Conservation (phyloP, 2,329 filamentous ascomycete species). For the Trichoderma polysporum region DNA sequence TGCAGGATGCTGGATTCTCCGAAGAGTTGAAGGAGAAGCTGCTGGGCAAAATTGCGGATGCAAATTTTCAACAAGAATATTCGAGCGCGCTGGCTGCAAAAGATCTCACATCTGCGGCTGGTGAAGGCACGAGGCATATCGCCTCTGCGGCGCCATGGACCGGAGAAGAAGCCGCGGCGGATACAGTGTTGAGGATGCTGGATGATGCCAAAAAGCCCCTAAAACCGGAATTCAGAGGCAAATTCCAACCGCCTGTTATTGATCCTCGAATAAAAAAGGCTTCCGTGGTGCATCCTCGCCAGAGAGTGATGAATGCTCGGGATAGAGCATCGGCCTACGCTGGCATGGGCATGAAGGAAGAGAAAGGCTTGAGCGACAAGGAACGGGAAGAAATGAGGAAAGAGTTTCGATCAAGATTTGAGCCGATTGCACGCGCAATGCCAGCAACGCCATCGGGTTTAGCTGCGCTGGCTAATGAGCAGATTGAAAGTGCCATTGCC, state of each 20-base stretch:
- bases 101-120: constrained; percentile 56
- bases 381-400: constrained; percentile 71
- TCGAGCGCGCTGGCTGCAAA: constrained; percentile 49
- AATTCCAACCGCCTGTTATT: constrained; percentile 47
- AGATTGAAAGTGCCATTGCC: constrained; percentile 91
- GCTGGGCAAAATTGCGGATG: constrained; percentile 55
- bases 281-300: constrained; percentile 42
- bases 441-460: constrained; percentile 78
- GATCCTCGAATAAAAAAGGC: constrained; percentile 51
- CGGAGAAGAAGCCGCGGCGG: constrained; percentile 70
- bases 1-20: constrained; percentile 64
- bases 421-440: constrained; percentile 67
- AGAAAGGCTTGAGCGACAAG: constrained; percentile 60
- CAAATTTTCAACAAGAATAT: constrained; percentile 54
- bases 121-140: constrained; percentile 65
- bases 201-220: constrained; percentile 76
- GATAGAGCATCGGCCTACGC: constrained; percentile 58
- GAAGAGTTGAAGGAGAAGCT: constrained; percentile 61
- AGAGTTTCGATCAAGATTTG: constrained; percentile 79
- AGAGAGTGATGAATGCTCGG: constrained; percentile 53
- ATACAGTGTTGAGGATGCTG: constrained; percentile 81
- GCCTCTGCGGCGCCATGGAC: constrained; percentile 73
- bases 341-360: constrained; percentile 45
- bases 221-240: constrained; percentile 47
- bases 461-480: constrained; percentile 79